Evolutionary conservation across 768 basidiomycete genomes (phyloP).

Genomic region (Mycena sanguinolenta): DNA sequence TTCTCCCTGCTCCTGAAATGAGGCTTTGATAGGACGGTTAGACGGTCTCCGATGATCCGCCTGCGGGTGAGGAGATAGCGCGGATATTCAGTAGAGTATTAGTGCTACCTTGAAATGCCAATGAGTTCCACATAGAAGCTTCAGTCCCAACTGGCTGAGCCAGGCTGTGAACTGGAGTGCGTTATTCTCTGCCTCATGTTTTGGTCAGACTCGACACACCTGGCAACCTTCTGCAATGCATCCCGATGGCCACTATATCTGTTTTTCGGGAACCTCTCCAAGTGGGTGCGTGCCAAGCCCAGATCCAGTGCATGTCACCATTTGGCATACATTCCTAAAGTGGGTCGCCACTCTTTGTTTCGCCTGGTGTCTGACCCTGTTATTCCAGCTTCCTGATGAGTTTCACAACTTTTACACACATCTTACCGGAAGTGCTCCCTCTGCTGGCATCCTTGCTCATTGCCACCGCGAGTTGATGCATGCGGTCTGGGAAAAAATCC

Average conservation of each 20-base stretch:
- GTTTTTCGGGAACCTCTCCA: constrained; percentile 56
- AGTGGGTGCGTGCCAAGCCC: constrained; percentile 51
- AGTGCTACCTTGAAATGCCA: too few species aligned
- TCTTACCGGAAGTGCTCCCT: neutral
- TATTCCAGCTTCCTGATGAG: neutral
- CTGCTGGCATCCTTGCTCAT: neutral
- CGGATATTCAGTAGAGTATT: too few species aligned
- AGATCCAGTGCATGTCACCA: constrained; percentile 44
- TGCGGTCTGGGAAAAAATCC: neutral
- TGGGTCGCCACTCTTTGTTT: too few species aligned
- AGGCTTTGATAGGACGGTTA: too few species aligned
- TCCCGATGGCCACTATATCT: constrained; percentile 59
- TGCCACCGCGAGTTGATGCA: neutral
- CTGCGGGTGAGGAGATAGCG: too few species aligned
- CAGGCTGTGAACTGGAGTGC: constrained; percentile 7
- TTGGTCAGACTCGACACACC: constrained; percentile 52
- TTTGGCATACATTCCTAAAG: constrained; percentile 54
- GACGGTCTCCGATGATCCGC: too few species aligned
- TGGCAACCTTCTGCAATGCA: constrained; percentile 51
- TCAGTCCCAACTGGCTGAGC: neutral
- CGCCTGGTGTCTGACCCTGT: too few species aligned
- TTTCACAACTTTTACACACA: neutral
- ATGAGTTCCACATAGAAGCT: too few species aligned
- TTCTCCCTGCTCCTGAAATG: too few species aligned
- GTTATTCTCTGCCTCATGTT: constrained; percentile 46